Evolutionary conservation across 257 asterid genomes (phyloP).

Genomic region (Plantago major): DNA sequence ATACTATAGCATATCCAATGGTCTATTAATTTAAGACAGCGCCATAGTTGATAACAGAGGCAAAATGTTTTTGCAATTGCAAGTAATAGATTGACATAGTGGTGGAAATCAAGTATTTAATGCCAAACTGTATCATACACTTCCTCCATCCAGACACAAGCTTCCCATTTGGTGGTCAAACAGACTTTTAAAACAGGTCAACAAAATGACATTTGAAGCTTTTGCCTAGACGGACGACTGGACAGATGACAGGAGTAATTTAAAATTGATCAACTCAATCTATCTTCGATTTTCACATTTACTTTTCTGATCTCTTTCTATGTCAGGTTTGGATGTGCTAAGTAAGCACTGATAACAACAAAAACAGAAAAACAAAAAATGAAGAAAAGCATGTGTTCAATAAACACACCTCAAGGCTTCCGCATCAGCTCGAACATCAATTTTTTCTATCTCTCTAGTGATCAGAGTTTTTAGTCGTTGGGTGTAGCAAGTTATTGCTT

Average conservation of each 20-base stretch:
- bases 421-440: slow-evolving; percentile 92
- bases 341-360: slow-evolving; percentile 10
- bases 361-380: not conserved
- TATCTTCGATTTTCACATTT: not conserved
- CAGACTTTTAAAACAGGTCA: too few species aligned
- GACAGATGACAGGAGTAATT: not conserved
- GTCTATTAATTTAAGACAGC: not conserved
- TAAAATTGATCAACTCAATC: not conserved
- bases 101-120: not conserved
- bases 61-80: not conserved
- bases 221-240: too few species aligned
- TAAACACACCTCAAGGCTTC: slow-evolving; percentile 74
- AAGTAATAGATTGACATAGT: not conserved
- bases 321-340: not conserved
- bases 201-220: too few species aligned
- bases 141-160: too few species aligned
- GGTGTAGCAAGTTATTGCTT: slow-evolving; percentile 73
- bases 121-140: not conserved
- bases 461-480: slow-evolving; percentile 65
- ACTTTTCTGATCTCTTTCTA: too few species aligned
- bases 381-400: slow-evolving; percentile 9
- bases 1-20: not conserved
- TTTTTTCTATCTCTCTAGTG: slow-evolving; percentile 69
- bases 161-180: too few species aligned
- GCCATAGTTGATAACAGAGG: slow-evolving; percentile 5